Conservation (phyloP, 2,329 filamentous ascomycete species). For the Madurella mycetomatis region DNA sequence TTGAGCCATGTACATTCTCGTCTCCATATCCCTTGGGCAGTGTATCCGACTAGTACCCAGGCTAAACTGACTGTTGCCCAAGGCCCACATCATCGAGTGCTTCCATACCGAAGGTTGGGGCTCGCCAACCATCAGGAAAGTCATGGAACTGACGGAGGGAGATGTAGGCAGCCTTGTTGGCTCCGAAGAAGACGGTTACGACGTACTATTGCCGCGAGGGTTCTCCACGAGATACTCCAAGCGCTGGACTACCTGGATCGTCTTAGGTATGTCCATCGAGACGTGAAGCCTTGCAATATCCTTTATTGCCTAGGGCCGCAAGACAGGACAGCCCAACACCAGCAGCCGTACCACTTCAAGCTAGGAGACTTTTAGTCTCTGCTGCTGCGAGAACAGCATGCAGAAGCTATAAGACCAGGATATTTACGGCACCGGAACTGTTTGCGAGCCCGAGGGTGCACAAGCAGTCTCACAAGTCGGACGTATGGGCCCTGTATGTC, state of each 20-base stretch:
- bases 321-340: neutral
- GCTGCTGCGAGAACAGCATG: neutral
- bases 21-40: too few species aligned
- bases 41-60: too few species aligned
- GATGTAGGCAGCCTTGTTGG: neutral
- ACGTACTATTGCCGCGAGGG: neutral
- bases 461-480: conserved; percentile 10
- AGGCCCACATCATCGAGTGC: too few species aligned
- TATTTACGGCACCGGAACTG: too few species aligned
- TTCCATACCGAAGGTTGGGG: too few species aligned
- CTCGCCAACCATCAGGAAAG: too few species aligned
- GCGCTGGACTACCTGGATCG: conserved; percentile 1
- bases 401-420: too few species aligned
- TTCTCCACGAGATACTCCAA: conserved; percentile 4
- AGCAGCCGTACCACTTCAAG: neutral
- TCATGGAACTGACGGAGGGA: conserved; percentile 4
- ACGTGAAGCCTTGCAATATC: conserved; percentile 12
- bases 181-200: neutral
- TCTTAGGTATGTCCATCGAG: conserved; percentile 2
- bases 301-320: neutral
- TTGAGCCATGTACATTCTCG: too few species aligned
- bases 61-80: too few species aligned
- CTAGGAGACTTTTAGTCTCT: conserved; percentile 11
- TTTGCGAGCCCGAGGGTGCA: too few species aligned
- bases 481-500: conserved; percentile 11